Conservation (phyloP, 2,329 filamentous ascomycete species). For the Cytospora piceicola region DNA sequence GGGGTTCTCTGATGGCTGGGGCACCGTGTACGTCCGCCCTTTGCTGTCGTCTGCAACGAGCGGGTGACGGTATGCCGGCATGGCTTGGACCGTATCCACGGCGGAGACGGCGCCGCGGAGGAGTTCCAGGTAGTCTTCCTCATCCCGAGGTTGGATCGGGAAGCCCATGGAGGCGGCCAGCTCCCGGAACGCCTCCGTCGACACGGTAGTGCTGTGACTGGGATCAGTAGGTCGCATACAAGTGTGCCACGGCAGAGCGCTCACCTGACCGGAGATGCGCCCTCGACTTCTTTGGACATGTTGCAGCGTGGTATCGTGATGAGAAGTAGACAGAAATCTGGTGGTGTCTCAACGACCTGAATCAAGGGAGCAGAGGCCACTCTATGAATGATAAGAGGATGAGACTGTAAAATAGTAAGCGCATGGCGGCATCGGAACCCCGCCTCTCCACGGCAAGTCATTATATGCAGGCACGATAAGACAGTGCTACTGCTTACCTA, state of each 20-base stretch:
- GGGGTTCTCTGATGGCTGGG: slow-evolving; percentile 17
- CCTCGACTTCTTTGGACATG: neutral
- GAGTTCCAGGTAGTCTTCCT: slow-evolving; percentile 22
- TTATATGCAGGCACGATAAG: neutral
- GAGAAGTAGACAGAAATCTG: too few species aligned
- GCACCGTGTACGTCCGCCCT: slow-evolving; percentile 16
- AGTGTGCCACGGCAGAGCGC: too few species aligned
- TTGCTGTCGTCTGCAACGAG: slow-evolving; percentile 8
- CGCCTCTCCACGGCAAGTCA: neutral
- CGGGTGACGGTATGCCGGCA: slow-evolving; percentile 22
- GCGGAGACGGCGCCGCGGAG: slow-evolving; percentile 19
- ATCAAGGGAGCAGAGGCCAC: neutral
- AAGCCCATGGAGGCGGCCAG: slow-evolving; percentile 22
- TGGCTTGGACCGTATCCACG: slow-evolving; percentile 23
- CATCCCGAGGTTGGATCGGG: slow-evolving; percentile 22
- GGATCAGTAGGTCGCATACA: neutral
- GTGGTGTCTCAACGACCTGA: too few species aligned
- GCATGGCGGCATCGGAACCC: slow-evolving; percentile 4
- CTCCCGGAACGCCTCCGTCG: slow-evolving; percentile 9
- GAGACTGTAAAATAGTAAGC: neutral
- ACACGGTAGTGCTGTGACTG: neutral
- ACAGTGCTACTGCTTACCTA: too few species aligned
- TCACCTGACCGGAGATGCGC: neutral
- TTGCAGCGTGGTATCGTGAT: neutral
- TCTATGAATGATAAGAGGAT: neutral